Percentiles rank a stretch among this genome's conserved stretches.
Evolutionary conservation across 2,329 filamentous ascomycete species (phyloP).

Genomic region (Ramularia collo-cygni): DNA sequence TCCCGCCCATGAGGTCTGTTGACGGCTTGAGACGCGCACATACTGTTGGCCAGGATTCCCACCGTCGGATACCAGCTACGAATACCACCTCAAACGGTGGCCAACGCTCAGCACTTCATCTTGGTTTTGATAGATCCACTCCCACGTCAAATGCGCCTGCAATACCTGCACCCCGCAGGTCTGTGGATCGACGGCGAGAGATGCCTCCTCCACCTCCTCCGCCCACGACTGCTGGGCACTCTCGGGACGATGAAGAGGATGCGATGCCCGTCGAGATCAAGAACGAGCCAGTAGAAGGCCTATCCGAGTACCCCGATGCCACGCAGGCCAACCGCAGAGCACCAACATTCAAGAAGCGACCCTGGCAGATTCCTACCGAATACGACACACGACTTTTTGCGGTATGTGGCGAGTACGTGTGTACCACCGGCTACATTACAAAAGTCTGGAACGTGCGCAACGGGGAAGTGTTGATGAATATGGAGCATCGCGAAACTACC

Average conservation of each 20-base stretch:
- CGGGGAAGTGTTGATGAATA: slow-evolving; percentile 71
- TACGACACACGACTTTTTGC: slow-evolving; percentile 84
- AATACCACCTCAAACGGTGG: slow-evolving; percentile 12
- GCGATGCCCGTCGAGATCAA: slow-evolving; percentile 10
- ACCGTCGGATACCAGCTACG: slow-evolving; percentile 23
- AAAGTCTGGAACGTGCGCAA: slow-evolving; percentile 80
- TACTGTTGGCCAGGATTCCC: slow-evolving; percentile 10
- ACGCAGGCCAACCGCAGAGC: slow-evolving; percentile 78
- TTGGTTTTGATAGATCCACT: slow-evolving; percentile 22
- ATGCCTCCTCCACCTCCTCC: slow-evolving; percentile 15
- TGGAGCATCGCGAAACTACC: slow-evolving; percentile 76
- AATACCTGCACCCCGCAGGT: slow-evolving; percentile 29
- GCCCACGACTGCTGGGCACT: slow-evolving; percentile 23
- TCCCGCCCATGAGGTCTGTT: slow-evolving; percentile 17
- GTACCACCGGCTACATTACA: slow-evolving; percentile 79
- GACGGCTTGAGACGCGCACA: slow-evolving; percentile 17
- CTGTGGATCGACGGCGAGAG: slow-evolving; percentile 22
- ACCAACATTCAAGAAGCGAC: slow-evolving; percentile 64
- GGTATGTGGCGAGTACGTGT: slow-evolving; percentile 79
- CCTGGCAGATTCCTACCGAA: slow-evolving; percentile 71
- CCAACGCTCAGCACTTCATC: slow-evolving; percentile 20
- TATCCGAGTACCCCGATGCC: slow-evolving; percentile 67
- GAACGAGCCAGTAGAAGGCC: slow-evolving; percentile 11
- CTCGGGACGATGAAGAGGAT: slow-evolving; percentile 40
- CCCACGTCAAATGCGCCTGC: slow-evolving; percentile 22